Conservation (phyloP, 2,329 filamentous ascomycete genomes). For the Juglanconis juglandina region DNA sequence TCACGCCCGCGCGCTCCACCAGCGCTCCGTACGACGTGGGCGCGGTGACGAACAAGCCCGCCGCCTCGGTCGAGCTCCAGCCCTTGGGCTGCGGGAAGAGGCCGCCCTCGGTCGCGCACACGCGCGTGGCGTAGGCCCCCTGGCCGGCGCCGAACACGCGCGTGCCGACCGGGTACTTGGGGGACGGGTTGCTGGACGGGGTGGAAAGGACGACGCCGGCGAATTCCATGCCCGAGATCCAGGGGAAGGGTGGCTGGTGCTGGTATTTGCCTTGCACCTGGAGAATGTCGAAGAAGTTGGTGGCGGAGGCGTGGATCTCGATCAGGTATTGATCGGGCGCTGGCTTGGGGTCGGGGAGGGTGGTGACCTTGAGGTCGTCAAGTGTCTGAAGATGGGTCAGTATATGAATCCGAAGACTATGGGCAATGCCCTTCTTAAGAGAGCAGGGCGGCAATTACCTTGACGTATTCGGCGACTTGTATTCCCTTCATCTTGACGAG, state of each 20-base stretch:
- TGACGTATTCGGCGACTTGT: constrained; percentile 32
- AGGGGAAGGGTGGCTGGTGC: constrained; percentile 82
- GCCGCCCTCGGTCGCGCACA: constrained; percentile 62
- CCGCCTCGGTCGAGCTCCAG: constrained; percentile 82
- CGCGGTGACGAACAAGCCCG: constrained; percentile 86
- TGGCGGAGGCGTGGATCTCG: constrained; percentile 78
- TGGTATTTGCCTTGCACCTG: constrained; percentile 97
- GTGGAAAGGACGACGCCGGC: constrained; percentile 70
- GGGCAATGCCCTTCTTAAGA: not conserved
- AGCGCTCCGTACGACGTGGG: constrained; percentile 85
- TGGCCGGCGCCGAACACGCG: constrained; percentile 84
- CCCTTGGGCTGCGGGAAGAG: constrained; percentile 73
- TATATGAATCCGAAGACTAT: not conserved
- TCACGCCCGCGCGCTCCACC: constrained; percentile 72
- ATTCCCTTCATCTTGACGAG: constrained; percentile 32
- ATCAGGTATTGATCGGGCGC: constrained; percentile 77
- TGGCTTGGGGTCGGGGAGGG: constrained; percentile 72
- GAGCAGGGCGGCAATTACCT: constrained; percentile 22
- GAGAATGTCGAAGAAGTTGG: constrained; percentile 96
- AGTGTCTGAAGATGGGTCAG: constrained; percentile 57
- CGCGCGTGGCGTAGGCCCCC: constrained; percentile 78
- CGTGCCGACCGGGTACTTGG: constrained; percentile 71
- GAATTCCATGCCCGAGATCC: constrained; percentile 85
- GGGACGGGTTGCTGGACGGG: constrained; percentile 48
- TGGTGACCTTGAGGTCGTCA: constrained; percentile 70